A percentile compares a stretch with the other conserved stretches of the same genome.
These are phyloP conservation scores for Hortiboletus campestris DNA, from an alignment of 768 basidiomycete genomes.

Conservation along the genomic window DNA sequence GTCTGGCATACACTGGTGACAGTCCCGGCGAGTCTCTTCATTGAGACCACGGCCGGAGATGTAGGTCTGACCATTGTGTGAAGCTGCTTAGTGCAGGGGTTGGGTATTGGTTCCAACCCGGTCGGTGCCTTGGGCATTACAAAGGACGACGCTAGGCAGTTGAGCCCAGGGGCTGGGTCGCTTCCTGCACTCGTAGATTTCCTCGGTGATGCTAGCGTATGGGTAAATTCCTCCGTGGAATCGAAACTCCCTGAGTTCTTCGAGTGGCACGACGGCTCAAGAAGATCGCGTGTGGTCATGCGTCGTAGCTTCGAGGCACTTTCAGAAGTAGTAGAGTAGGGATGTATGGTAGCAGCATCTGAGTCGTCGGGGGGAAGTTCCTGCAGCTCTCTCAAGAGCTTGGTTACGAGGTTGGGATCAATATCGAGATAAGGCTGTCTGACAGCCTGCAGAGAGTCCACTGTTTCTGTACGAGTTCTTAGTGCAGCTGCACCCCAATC, in stretches of 20 bases:
- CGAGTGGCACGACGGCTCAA: slow-evolving; percentile 16
- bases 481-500: slow-evolving; percentile 49
- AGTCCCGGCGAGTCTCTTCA: background rate
- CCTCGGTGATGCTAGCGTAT: slow-evolving; percentile 3
- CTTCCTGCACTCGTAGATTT: slow-evolving; percentile 6
- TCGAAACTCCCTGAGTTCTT: slow-evolving; percentile 6
- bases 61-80: background rate
- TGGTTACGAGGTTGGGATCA: slow-evolving; percentile 19
- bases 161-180: slow-evolving; percentile 7
- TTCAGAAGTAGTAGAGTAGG: background rate
- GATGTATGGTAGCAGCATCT: slow-evolving; percentile 4
- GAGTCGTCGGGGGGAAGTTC: slow-evolving; percentile 14
- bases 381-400: slow-evolving; percentile 23
- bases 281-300: slow-evolving; percentile 23
- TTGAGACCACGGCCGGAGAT: background rate
- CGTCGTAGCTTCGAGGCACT: slow-evolving; percentile 12
- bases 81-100: background rate
- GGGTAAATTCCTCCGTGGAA: slow-evolving; percentile 2
- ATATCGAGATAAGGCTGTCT: slow-evolving; percentile 28
- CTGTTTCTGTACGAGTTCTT: slow-evolving; percentile 24
- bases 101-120: background rate
- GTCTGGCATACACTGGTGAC: background rate
- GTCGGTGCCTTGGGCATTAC: slow-evolving; percentile 1
- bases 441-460: slow-evolving; percentile 8
- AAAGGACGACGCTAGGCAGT: slow-evolving; percentile 16